Percentiles rank a stretch among this genome's conserved stretches.
Conservation (phyloP, 2,329 filamentous ascomycete genomes). For the Blastomyces percursus region DNA sequence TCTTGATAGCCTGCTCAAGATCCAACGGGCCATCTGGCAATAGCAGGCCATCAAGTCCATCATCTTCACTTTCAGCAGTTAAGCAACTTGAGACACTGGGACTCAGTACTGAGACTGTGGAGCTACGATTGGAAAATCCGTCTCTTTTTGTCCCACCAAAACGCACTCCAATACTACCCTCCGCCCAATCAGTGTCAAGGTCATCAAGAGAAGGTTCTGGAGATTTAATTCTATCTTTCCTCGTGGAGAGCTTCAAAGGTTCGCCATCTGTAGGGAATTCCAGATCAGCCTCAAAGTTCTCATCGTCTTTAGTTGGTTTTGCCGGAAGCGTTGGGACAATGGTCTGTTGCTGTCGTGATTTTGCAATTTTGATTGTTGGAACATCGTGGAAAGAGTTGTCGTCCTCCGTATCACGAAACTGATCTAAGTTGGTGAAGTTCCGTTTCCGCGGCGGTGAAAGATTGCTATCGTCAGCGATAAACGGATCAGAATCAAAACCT, state of each 20-base stretch:
- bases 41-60: conserved; percentile 79
- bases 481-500: conserved; percentile 18
- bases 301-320: conserved; percentile 42
- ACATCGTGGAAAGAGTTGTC: conserved; percentile 53
- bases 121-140: conserved; percentile 68
- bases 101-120: conserved; percentile 77
- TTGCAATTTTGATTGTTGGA: conserved; percentile 58
- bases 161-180: conserved; percentile 82
- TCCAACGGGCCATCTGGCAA: conserved; percentile 75
- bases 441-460: conserved; percentile 44
- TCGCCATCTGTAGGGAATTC: conserved; percentile 58
- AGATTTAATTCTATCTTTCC: conserved; percentile 52
- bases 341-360: conserved; percentile 44
- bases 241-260: conserved; percentile 49
- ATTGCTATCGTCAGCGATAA: conserved; percentile 18
- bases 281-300: conserved; percentile 62
- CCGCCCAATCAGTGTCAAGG: conserved; percentile 74
- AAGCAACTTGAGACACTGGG: conserved; percentile 87
- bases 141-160: conserved; percentile 79
- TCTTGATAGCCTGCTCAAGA: conserved; percentile 66
- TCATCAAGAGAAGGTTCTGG: conserved; percentile 57
- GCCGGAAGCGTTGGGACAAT: conserved; percentile 43
- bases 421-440: conserved; percentile 46
- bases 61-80: conserved; percentile 86
- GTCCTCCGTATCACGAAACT: conserved; percentile 51